phyloP scores from a whole-genome alignment of 192 early-diverging fungal species.

The Linnemannia schmuckeri region DNA sequence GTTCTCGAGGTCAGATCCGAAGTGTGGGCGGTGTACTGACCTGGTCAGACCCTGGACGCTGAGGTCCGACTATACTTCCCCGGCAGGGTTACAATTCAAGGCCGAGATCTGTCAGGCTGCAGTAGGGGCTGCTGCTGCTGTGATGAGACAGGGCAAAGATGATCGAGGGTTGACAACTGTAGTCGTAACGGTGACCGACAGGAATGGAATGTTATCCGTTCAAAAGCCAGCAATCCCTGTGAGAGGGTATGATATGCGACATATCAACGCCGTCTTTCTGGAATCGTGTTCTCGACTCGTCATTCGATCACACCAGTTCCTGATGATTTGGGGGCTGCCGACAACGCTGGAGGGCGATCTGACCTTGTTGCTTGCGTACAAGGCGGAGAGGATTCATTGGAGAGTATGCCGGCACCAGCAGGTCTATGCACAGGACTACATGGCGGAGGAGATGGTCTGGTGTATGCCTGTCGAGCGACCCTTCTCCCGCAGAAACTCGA shows the following conservation, averaged over 20 bases:
- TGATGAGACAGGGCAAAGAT: background rate
- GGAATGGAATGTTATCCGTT: background rate
- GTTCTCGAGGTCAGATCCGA: background rate
- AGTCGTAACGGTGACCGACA: background rate
- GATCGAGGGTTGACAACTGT: background rate
- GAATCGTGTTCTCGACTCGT: background rate
- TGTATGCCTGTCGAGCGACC: conserved; percentile 10
- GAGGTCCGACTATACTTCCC: background rate
- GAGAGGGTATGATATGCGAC: background rate
- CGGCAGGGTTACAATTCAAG: background rate
- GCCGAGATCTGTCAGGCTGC: background rate
- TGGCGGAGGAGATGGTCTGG: background rate
- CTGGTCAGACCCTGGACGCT: background rate
- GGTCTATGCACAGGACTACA: background rate
- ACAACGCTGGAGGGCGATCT: conserved; percentile 1
- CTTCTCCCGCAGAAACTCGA: background rate
- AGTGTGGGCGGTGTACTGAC: background rate
- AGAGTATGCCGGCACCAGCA: background rate
- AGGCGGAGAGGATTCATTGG: background rate
- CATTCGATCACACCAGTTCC: background rate
- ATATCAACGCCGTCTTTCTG: background rate
- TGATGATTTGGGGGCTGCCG: background rate
- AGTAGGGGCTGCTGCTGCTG: background rate
- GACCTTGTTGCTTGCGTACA: background rate
- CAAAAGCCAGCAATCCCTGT: conserved; percentile 1